Evolutionary conservation across 2,329 filamentous ascomycete species (phyloP).

Genomic region (Clonostachys byssicola): DNA sequence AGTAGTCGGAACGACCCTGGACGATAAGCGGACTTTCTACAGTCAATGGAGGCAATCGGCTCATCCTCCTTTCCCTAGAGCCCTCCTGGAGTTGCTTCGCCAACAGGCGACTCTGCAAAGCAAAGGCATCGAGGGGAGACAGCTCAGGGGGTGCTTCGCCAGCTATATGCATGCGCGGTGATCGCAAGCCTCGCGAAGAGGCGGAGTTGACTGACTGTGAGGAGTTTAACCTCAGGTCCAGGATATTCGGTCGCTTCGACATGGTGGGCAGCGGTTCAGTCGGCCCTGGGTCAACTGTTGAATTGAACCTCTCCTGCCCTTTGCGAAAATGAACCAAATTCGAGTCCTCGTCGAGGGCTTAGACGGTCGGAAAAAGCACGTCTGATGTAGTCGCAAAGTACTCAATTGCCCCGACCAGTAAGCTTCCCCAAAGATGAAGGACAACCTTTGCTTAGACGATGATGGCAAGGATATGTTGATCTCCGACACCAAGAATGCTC

Average conservation of each 20-base stretch:
- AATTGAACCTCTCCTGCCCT: no score
- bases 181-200: slow-evolving; percentile 53
- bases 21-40: slow-evolving; percentile 75
- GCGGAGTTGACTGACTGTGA: slow-evolving; percentile 39
- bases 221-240: slow-evolving; percentile 57
- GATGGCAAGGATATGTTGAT: no score
- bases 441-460: no score
- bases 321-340: no score
- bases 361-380: no score
- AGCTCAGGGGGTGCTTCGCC: slow-evolving; percentile 84
- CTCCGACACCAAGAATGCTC: no score
- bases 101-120: slow-evolving; percentile 82
- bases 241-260: slow-evolving; percentile 51
- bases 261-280: slow-evolving; percentile 26
- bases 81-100: slow-evolving; percentile 83
- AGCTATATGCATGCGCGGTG: slow-evolving; percentile 72
- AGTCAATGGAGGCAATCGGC: slow-evolving; percentile 77
- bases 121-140: slow-evolving; percentile 93
- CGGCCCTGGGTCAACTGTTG: not conserved
- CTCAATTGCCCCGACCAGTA: no score
- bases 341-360: no score
- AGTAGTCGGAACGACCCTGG: slow-evolving; percentile 75
- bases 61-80: slow-evolving; percentile 70
- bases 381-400: no score
- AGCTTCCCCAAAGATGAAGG: no score